Percentiles rank a stretch among this genome's conserved stretches.
Evolutionary conservation across 1,284 basidiomycete species (phyloP).

Genomic region (Heterobasidion occidentale): DNA sequence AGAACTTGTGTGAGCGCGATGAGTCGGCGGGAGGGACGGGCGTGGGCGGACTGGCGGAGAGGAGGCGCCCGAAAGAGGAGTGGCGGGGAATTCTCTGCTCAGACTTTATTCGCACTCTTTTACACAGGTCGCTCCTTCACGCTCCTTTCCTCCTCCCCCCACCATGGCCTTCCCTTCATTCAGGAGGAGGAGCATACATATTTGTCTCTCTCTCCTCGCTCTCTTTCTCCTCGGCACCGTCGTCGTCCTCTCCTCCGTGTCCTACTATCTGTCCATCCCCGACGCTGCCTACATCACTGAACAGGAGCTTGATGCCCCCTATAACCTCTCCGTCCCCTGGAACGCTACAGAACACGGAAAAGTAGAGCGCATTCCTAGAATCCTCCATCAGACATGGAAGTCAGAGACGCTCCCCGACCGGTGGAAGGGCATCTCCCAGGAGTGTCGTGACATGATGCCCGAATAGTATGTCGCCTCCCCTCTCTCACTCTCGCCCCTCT

Average conservation of each 20-base stretch:
- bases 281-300: conserved; percentile 73
- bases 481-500: conserved; percentile 10
- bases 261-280: conserved; percentile 86
- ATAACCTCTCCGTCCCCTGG: conserved; percentile 40
- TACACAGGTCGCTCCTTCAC: conserved; percentile 11
- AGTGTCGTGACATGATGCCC: conserved; percentile 82
- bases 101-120: not conserved
- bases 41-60: no score
- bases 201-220: conserved; percentile 71
- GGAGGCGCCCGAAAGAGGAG: no score
- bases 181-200: conserved; percentile 43
- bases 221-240: conserved; percentile 88
- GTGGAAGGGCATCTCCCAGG: conserved; percentile 77
- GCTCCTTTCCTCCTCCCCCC: conserved; percentile 10
- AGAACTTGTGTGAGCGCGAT: no score
- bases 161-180: conserved; percentile 33
- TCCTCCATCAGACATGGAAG: conserved; percentile 99
- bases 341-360: conserved; percentile 52
- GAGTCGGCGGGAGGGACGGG: no score
- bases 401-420: conserved; percentile 76
- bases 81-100: no score
- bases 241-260: conserved; percentile 85
- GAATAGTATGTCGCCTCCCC: conserved; percentile 74
- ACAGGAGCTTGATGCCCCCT: conserved; percentile 58
- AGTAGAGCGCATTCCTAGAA: conserved; percentile 78